A percentile compares a stretch with the other conserved stretches of the same genome.
phyloP scores from a whole-genome alignment of 805 yeast species.

The Nakazawaea holstii region DNA sequence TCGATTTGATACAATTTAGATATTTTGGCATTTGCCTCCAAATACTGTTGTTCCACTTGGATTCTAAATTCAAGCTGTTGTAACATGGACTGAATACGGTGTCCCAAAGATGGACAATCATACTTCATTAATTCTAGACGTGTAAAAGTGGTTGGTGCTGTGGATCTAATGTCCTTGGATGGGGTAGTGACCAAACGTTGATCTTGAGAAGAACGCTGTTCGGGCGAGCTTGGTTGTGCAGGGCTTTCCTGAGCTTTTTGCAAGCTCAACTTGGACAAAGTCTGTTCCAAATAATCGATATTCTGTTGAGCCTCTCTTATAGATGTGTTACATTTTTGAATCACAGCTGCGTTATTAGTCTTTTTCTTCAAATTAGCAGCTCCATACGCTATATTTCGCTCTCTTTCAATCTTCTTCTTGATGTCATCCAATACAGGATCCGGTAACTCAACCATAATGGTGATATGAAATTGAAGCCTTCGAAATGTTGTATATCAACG shows the following conservation, averaged over 20 bases:
- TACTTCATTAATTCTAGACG: constrained; percentile 80
- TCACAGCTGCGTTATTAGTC: constrained; percentile 75
- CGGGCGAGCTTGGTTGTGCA: background rate
- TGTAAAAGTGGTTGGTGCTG: constrained; percentile 43
- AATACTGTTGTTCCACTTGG: constrained; percentile 90
- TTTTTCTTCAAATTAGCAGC: constrained; percentile 75
- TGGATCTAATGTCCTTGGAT: background rate
- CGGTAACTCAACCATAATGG: constrained; percentile 14
- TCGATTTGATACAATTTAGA: constrained; percentile 81
- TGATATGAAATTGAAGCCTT: background rate
- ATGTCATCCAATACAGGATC: constrained; percentile 59
- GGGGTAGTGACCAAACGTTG: background rate
- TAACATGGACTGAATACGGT: constrained; percentile 90
- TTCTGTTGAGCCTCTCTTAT: constrained; percentile 90
- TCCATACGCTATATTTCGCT: constrained; percentile 81
- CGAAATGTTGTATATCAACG: too few species aligned
- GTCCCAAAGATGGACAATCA: constrained; percentile 93
- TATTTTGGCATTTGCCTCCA: constrained; percentile 87
- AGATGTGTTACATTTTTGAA: constrained; percentile 84
- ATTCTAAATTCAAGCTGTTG: constrained; percentile 92
- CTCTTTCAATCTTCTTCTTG: constrained; percentile 80
- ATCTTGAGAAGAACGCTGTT: background rate
- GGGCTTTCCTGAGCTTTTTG: constrained; percentile 17
- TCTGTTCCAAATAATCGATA: constrained; percentile 80
- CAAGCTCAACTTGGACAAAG: constrained; percentile 55